Conservation (phyloP, 2,329 filamentous ascomycete species). For the Diaporthe sp. region DNA sequence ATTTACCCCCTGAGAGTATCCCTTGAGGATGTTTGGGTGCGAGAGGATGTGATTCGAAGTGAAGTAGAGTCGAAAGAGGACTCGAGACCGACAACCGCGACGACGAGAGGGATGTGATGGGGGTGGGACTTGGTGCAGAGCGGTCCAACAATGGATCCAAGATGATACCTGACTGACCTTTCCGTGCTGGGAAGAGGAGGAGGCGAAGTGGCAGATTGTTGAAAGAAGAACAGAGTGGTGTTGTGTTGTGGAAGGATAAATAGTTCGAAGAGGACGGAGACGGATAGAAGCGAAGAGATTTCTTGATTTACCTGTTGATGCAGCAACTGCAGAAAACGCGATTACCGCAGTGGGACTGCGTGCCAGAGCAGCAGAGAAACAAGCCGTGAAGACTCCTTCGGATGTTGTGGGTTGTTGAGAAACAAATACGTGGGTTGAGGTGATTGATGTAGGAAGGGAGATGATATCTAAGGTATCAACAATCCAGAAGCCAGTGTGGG, state of each 20-base stretch:
- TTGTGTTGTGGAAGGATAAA: neutral
- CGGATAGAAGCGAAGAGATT: neutral
- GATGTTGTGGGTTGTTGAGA: neutral
- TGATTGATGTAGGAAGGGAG: neutral
- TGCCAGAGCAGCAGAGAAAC: rapidly evolving
- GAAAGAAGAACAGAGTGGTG: neutral
- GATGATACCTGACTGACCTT: too few relatives aligned
- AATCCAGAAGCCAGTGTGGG: neutral
- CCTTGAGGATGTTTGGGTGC: neutral
- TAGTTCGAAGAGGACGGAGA: neutral
- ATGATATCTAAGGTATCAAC: rapidly evolving
- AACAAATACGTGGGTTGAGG: neutral
- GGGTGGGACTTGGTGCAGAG: neutral
- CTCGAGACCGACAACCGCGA: neutral
- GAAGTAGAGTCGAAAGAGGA: too few relatives aligned
- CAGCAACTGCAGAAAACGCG: neutral
- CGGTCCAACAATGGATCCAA: neutral
- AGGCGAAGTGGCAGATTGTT: neutral
- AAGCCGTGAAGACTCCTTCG: too few relatives aligned
- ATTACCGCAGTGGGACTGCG: too few relatives aligned
- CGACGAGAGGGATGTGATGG: neutral
- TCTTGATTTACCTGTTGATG: neutral
- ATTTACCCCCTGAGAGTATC: neutral
- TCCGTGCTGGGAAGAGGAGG: neutral
- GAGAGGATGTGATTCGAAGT: rapidly evolving